Evolutionary conservation across 1,284 basidiomycete genomes (phyloP), one percentile per base, ranked within the genome.

Genomic region (Sanghuangporus weigelae): DNA sequence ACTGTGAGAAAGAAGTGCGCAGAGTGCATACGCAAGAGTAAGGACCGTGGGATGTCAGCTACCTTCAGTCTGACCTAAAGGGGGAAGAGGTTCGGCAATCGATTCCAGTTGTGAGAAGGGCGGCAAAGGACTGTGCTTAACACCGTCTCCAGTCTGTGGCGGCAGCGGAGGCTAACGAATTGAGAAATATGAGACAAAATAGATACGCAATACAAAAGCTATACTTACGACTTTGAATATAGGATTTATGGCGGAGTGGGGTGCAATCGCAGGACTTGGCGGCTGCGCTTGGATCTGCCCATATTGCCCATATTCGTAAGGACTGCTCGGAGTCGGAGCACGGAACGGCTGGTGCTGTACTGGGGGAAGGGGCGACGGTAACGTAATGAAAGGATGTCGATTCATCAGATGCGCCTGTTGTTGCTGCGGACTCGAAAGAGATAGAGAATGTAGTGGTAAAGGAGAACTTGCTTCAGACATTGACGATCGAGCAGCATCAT

Each of bases 151-250:
- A 66, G 63, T 51, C 48, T 64, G 62, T 63, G 67, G 64, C 55
- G 69, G 58, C 67, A 62, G 59, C 69, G 48, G 69, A 62, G 55
- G 71, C 57, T 60, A 63, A 61, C 54, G 78, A 75, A 23, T 7
- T 7, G 4, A n/a, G 16, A 4, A 38, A 0, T 8, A 11, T 54
- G 16, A 82, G 80, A 84, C n/a, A 23, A 82, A 80, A 11, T 46
- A 7, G 7, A 46, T n/a, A 46, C 21, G 84, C 86, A 73, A 16
- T n/a, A 39, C 67, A 46, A 51, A 11, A 66, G 65, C 69, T 60
- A n/a, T 19, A 79, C 92, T 82, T 76, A 93, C 92, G 75, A 95
- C 92, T 83, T 91, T 87, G 81, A 95, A 95, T 76, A 94, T 94
- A 44, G 92, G 92, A 75, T 95, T 94, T 71, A 93, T 92, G 44